Evolutionary conservation across 495 filamentous ascomycete genomes (phyloP).

Genomic region (Xanthoparmelia taractica): DNA sequence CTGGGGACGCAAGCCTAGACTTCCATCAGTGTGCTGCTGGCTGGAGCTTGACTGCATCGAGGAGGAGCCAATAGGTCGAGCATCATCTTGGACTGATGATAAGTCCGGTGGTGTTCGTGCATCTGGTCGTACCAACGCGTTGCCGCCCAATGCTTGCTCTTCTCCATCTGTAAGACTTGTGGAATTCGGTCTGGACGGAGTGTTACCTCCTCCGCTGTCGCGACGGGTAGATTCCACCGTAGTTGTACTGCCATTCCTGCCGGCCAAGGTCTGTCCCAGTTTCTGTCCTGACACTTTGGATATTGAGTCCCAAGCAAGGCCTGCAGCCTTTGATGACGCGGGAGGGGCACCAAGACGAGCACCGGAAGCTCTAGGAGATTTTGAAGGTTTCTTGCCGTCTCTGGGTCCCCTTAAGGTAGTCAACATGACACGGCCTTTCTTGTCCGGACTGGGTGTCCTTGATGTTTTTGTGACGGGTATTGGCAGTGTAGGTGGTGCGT

Average conservation of each 20-base stretch:
- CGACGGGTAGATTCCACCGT: conserved; percentile 22
- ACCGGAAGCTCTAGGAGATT: conserved; percentile 37
- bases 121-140: conserved; percentile 15
- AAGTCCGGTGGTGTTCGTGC: conserved; percentile 18
- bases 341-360: conserved; percentile 36
- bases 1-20: conserved; percentile 7
- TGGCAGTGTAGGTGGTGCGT: conserved; percentile 31
- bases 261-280: conserved; percentile 24
- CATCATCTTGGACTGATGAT: conserved; percentile 4
- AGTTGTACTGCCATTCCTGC: conserved; percentile 21
- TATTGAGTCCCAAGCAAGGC: conserved; percentile 69
- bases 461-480: conserved; percentile 43
- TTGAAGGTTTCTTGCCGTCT: conserved; percentile 51
- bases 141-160: conserved; percentile 14
- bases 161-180: conserved; percentile 14
- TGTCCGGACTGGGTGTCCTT: conserved; percentile 74
- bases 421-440: conserved; percentile 61
- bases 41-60: neutral
- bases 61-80: conserved; percentile 13
- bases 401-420: conserved; percentile 65
- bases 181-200: conserved; percentile 22
- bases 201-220: conserved; percentile 20
- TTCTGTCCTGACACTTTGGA: conserved; percentile 30
- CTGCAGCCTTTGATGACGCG: conserved; percentile 77
- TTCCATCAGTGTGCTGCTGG: conserved; percentile 5